Percentiles rank a stretch among this genome's conserved stretches.
phyloP scores from a whole-genome alignment of 345 rosid species.

The Eucalyptus regnans region DNA sequence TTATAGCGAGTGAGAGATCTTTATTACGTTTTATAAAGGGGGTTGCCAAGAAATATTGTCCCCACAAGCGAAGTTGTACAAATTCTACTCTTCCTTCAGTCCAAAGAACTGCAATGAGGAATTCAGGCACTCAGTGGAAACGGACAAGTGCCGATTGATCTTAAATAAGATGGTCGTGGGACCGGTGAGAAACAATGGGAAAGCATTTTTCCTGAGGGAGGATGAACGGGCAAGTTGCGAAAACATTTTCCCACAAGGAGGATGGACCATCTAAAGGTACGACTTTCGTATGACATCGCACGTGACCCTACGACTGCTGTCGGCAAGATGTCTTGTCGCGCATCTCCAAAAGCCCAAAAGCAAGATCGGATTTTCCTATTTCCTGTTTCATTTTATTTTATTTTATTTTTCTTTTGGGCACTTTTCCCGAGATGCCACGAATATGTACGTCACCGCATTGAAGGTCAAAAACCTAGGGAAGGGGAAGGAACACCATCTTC shows the following conservation, averaged over 20 bases:
- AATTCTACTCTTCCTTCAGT: neutral
- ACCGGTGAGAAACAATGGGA: neutral
- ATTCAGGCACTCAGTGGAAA: neutral
- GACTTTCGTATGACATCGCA: neutral
- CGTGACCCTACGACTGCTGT: rapidly evolving
- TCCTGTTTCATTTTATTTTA: neutral
- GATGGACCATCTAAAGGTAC: neutral
- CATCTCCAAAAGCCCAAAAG: neutral
- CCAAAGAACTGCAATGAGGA: neutral
- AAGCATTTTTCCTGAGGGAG: neutral
- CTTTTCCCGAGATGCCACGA: neutral
- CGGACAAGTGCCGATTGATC: neutral
- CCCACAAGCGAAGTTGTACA: neutral
- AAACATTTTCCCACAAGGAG: neutral
- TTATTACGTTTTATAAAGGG: too few relatives aligned
- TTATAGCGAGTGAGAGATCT: neutral
- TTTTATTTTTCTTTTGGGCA: neutral
- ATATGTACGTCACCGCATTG: neutral
- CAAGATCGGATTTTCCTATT: neutral
- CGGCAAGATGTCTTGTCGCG: neutral
- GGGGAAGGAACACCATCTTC: neutral
- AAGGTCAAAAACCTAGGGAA: neutral
- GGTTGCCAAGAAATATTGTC: too few relatives aligned
- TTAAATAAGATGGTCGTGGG: neutral
- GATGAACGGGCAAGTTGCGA: neutral